phyloP scores from a whole-genome alignment of 1,139 yeast genomes.

The Keqinozyma sinolaborantium region DNA sequence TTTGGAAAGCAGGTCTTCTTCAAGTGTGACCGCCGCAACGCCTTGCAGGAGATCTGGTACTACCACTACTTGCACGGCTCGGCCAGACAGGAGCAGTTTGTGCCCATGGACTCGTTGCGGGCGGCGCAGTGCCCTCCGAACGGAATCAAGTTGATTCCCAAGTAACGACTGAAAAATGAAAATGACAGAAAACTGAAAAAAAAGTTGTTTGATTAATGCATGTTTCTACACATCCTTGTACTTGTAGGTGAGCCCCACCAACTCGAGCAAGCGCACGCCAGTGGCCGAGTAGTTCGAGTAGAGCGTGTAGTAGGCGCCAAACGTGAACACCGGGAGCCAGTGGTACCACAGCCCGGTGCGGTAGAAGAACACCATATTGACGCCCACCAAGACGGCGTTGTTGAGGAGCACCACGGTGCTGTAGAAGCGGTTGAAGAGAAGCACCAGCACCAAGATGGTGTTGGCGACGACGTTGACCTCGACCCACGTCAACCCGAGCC shows the following conservation, averaged over 20 bases:
- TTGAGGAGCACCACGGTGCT: background rate
- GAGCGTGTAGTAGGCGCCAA: background rate
- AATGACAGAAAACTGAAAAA: too few relatives aligned
- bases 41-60: constrained; percentile 88
- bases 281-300: background rate
- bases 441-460: background rate
- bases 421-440: background rate
- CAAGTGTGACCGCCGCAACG: constrained; percentile 58
- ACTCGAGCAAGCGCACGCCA: background rate
- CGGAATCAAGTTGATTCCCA: constrained; percentile 77
- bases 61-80: constrained; percentile 80
- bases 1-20: constrained; percentile 66
- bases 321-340: background rate
- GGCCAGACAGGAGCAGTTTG: constrained; percentile 59
- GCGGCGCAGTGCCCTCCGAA: constrained; percentile 60
- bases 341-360: background rate
- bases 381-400: background rate
- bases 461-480: background rate
- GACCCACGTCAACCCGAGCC: background rate
- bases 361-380: background rate
- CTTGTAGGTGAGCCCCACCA: background rate
- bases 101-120: constrained; percentile 58
- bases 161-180: constrained; percentile 25
- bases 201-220: background rate
- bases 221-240: background rate